Evolutionary conservation across 768 basidiomycete genomes (phyloP).

Genomic region (Podaxis mareebaensis): DNA sequence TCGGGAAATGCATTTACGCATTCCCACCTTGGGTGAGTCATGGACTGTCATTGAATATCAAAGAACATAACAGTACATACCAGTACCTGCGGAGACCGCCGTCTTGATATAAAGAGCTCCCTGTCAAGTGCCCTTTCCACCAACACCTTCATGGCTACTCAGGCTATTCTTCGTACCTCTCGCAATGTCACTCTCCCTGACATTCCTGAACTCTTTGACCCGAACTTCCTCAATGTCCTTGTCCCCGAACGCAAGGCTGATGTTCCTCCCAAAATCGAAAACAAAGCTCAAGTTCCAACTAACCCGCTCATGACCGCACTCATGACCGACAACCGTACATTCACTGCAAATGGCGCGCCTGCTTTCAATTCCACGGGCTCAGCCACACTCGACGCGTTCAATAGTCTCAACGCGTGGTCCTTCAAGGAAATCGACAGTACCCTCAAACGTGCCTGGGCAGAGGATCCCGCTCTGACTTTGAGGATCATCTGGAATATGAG

Average conservation of each 20-base stretch:
- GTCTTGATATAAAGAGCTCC: too few relatives aligned
- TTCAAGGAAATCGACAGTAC: constrained; percentile 29
- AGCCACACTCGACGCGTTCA: constrained; percentile 58
- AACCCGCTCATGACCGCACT: constrained; percentile 63
- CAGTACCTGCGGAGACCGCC: too few relatives aligned
- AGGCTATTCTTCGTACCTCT: constrained; percentile 25
- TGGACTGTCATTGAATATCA: too few relatives aligned
- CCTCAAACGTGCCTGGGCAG: constrained; percentile 55
- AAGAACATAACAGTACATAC: too few relatives aligned
- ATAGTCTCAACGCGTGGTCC: constrained; percentile 33
- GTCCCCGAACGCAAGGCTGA: constrained; percentile 34
- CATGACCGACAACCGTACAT: constrained; percentile 40
- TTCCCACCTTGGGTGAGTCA: too few relatives aligned
- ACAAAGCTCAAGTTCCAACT: constrained; percentile 16
- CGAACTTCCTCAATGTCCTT: constrained; percentile 57
- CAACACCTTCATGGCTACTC: constrained; percentile 21
- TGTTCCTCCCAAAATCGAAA: not conserved
- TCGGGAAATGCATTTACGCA: too few relatives aligned
- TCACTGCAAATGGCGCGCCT: constrained; percentile 52
- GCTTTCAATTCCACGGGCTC: constrained; percentile 53
- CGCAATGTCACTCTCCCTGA: constrained; percentile 54
- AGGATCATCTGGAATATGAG: constrained; percentile 67
- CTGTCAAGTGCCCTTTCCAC: too few relatives aligned
- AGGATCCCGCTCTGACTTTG: constrained; percentile 59
- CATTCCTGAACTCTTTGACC: constrained; percentile 58